These are phyloP conservation scores for Cryptococcus sp. DNA, from an alignment of 1,284 basidiomycete genomes.

Conservation along the genomic window DNA sequence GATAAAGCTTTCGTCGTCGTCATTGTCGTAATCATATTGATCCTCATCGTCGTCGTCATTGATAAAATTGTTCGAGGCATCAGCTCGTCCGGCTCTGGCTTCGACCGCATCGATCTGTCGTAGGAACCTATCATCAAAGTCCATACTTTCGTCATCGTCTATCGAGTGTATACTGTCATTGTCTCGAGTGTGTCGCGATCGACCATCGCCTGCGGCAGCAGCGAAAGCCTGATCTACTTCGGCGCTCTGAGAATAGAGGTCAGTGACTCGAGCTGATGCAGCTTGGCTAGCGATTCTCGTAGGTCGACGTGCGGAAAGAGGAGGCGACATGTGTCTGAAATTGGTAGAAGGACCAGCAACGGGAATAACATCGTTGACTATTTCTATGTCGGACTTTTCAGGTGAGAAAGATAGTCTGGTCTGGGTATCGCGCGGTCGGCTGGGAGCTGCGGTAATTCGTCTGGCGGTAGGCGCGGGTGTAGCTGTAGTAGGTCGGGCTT, in stretches of 20 bases:
- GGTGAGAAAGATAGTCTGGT: too few relatives aligned
- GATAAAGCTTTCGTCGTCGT: constrained; percentile 17
- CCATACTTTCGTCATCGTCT: constrained; percentile 5
- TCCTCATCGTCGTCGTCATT: background rate
- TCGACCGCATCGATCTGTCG: constrained; percentile 17
- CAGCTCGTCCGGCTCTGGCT: constrained; percentile 10
- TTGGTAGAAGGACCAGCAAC: too few relatives aligned
- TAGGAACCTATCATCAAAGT: constrained; percentile 23
- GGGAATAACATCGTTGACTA: too few relatives aligned
- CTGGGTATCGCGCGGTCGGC: too few relatives aligned
- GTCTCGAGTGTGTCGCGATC: constrained; percentile 1
- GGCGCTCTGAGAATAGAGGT: too few relatives aligned
- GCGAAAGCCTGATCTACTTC: too few relatives aligned
- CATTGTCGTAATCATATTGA: constrained; percentile 5
- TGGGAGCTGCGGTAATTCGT: too few relatives aligned
- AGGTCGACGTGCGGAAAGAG: background rate
- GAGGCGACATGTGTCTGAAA: constrained; percentile 1
- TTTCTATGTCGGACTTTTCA: too few relatives aligned
- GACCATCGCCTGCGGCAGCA: too few relatives aligned
- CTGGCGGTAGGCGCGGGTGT: too few relatives aligned
- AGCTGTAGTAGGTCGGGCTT: too few relatives aligned
- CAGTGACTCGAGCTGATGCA: constrained; percentile 2
- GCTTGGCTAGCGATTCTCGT: constrained; percentile 3
- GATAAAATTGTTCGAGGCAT: background rate
- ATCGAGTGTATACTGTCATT: background rate